Evolutionary conservation across 768 basidiomycete genomes (phyloP), one percentile per base, ranked within the genome.

Genomic region (Mycena chlorophos): DNA sequence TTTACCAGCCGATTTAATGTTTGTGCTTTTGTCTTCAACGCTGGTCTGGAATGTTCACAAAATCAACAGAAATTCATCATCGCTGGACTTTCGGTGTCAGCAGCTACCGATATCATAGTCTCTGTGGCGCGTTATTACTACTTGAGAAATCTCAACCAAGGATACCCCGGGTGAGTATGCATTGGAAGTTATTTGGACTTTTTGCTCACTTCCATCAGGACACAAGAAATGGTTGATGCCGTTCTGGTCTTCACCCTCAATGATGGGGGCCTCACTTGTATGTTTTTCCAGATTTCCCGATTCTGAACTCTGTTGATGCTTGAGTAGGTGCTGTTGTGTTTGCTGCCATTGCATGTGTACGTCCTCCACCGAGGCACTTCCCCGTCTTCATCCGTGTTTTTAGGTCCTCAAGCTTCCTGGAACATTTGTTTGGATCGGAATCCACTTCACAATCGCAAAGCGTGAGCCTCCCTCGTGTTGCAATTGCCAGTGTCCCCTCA

Each of bases 171-270:
- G 45, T 46, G 26, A 4, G 45, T 25, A 34, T 28, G 26, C 13
- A 10, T 46, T 27, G 6, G 8, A 6, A 12, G 45, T 26, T 13
- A n/a, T 19, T 26, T 4, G 5, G 20, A 20, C 4, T 25, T 25
- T 20, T 6, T 28, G 6, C 12, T 26, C 40, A 16, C 14, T 12
- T 43, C n/a, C 34, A 20, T 8, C 14, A 46, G 45, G 6, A 46
- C 45, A 10, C 45, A 27, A 46, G 45, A 46, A 28, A 46, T 46
- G 45, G 45, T 46, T 12, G 45, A 46, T 20, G 45, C 45, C 8
- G 45, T 46, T 25, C 23, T 46, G 5, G 45, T 46, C 4, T 46
- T 46, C 26, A 46, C 45, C 5, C 23, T 46, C 5, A 46, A 46
- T 20, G 45, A 46, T 26, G 45, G 45, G 4, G 8, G 5, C 20